Evolutionary conservation across 768 basidiomycete genomes (phyloP), one percentile per base, ranked within the genome.

Genomic region (Suillus subalutaceus): DNA sequence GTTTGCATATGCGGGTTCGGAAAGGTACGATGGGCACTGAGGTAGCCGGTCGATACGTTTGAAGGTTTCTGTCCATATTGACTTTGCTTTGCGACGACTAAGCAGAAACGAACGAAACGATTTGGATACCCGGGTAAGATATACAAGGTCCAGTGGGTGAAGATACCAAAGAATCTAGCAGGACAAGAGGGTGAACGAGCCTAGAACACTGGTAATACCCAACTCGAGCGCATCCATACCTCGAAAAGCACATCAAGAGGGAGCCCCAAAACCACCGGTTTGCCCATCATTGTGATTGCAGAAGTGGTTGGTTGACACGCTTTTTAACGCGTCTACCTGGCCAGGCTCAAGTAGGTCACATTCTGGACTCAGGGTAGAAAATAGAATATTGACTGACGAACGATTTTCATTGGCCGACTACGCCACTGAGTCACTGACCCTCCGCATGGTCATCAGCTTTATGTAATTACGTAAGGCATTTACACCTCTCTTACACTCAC

Each of bases 1-100:
- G 37, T 64, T 56, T 16, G 63, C 37, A 56, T 61, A 64, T 16
- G 56, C 57, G 15, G 63, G 63, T 56, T 64, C 57, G 15, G 53
- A 59, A 26, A 64, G 57, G 41, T 62, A 59, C 3, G 32, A 58
- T 16, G 30, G 63, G 40, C 52, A 63, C 20, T 63, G 58, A 15
- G 32, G 63, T 37, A 38, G 26, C 18, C 23, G 62, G 12, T 38
- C 16, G 37, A 58, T n/a, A 26, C 37, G 58, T n/a, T 20, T 48
- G 26, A 62, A 60, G 15, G 58, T 61, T 32, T 15, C 43, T 46
- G 13, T 40, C 60, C 64, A 63, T 40, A 65, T 20, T 26, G 35
- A n/a, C 40, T 40, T 44, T 60, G 26, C 55, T 26, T 64, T 68
- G 18, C 23, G 26, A 62, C 43, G 41, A 65, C 15, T 43, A 20